Evolutionary conservation across 2,329 filamentous ascomycete genomes (phyloP).

Genomic region (Phoma sp.): DNA sequence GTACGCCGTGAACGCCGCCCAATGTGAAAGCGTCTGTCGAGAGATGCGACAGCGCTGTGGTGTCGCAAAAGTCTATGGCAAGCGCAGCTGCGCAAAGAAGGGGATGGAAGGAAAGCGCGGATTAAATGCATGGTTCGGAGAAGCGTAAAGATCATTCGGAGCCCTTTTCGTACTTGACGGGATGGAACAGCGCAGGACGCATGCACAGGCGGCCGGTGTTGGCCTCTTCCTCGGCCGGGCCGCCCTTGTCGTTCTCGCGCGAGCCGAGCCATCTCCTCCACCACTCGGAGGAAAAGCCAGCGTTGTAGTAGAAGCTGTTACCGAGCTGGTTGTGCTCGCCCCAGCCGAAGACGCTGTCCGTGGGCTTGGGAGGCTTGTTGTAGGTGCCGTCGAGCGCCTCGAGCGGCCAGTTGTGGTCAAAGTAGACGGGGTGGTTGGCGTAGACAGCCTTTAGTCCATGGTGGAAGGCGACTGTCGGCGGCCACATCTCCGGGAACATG

Average conservation of each 20-base stretch:
- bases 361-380: conserved; percentile 55
- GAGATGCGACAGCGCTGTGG: conserved; percentile 19
- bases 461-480: conserved; percentile 73
- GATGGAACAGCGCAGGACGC: conserved; percentile 54
- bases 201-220: conserved; percentile 58
- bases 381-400: conserved; percentile 55
- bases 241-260: conserved; percentile 52
- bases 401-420: conserved; percentile 73
- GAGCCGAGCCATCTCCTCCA: conserved; percentile 59
- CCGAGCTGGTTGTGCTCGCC: conserved; percentile 60
- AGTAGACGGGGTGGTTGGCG: conserved; percentile 79
- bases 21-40: conserved; percentile 31
- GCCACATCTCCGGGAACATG: conserved; percentile 81
- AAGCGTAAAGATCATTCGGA: conserved; percentile 37
- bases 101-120: conserved; percentile 20
- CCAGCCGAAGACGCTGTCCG: conserved; percentile 58
- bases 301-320: conserved; percentile 60
- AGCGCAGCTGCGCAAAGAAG: conserved; percentile 26
- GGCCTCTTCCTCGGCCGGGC: conserved; percentile 51
- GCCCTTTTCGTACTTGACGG: conserved; percentile 56
- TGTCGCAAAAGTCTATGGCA: conserved; percentile 35
- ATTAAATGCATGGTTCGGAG: conserved; percentile 35
- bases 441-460: conserved; percentile 82
- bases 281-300: conserved; percentile 54
- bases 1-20: conserved; percentile 45